Percentiles rank a stretch among this genome's conserved stretches.
phyloP scores from a whole-genome alignment of 2,329 filamentous ascomycete species.

The Orbilia blumenaviensis region DNA sequence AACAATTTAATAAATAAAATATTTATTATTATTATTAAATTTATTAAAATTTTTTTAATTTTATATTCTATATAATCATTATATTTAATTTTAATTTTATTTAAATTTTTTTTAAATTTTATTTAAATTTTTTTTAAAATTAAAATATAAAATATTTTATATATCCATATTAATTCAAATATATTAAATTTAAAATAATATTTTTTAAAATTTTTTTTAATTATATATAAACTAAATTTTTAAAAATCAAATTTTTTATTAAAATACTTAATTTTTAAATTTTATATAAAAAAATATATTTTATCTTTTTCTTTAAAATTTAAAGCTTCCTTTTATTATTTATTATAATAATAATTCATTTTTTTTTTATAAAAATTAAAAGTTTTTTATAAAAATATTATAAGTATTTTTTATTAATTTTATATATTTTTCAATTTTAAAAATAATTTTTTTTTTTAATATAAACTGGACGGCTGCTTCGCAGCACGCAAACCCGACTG shows the following conservation, averaged over 20 bases:
- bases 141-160: not conserved
- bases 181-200: constrained; percentile 28
- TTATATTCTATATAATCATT: not conserved
- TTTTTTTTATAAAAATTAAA: constrained; percentile 13
- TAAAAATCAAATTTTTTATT: not conserved
- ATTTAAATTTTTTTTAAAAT: not conserved
- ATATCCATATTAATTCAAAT: constrained; percentile 5
- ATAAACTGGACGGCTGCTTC: no score
- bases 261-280: not conserved
- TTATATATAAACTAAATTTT: constrained; percentile 3
- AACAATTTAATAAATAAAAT: not conserved
- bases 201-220: not conserved
- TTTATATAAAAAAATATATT: not conserved
- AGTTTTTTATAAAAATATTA: not conserved
- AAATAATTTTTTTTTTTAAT: no score
- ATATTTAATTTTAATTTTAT: not conserved
- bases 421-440: no score
- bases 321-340: not conserved
- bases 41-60: not conserved
- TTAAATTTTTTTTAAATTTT: not conserved
- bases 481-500: no score
- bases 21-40: constrained; percentile 13
- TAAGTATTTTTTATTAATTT: no score
- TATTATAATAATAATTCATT: not conserved
- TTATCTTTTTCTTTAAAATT: not conserved